These are phyloP conservation scores for Antitrichia curtipendula DNA, from an alignment of 225 moss, liverwort and hornwort genomes.

Conservation along the genomic window DNA sequence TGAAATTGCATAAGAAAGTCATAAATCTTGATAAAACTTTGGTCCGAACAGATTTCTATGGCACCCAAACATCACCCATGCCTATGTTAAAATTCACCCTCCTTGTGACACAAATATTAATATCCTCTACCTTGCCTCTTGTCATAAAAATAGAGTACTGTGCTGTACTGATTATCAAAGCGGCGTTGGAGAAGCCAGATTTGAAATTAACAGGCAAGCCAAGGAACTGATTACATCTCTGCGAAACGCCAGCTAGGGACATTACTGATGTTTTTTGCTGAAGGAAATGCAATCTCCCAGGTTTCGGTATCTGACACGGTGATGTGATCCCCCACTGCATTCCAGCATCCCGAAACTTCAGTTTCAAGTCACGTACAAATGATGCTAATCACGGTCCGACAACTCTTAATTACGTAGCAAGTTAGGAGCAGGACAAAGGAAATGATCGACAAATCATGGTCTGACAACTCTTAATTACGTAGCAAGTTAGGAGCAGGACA, in stretches of 20 bases:
- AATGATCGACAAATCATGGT: neutral
- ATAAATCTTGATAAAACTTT: neutral
- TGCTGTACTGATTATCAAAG: neutral
- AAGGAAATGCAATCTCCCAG: neutral
- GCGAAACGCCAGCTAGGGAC: neutral
- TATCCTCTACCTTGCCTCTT: neutral
- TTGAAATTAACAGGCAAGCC: neutral
- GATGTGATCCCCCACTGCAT: neutral
- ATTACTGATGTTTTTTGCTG: neutral
- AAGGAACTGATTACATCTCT: too few relatives aligned
- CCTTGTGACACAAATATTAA: neutral
- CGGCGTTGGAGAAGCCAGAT: neutral
- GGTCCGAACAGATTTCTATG: neutral
- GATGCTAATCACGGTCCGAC: neutral
- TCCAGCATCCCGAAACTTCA: neutral
- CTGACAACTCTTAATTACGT: neutral
- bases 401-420: neutral
- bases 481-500: neutral
- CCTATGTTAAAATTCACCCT: neutral
- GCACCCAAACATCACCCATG: neutral
- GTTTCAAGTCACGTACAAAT: neutral
- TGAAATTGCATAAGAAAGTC: neutral
- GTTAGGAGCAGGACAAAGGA: neutral
- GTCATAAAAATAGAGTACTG: too few relatives aligned
- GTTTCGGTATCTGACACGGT: neutral